phyloP scores from a whole-genome alignment of 2,329 filamentous ascomycete genomes.

The Pseudogymnoascus sp. region DNA sequence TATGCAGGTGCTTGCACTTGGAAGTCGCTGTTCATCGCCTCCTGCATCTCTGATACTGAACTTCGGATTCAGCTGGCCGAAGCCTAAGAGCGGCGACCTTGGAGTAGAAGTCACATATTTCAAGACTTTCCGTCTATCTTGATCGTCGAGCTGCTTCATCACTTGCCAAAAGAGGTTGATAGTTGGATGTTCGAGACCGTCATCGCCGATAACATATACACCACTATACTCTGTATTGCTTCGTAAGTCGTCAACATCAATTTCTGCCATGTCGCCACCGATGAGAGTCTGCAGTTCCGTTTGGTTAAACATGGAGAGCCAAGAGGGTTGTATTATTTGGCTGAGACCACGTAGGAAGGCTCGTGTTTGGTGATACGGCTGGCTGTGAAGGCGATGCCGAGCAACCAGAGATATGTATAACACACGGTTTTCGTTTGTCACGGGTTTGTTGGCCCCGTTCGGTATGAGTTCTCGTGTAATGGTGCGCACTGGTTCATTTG shows the following conservation, averaged over 20 bases:
- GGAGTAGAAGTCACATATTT: slow-evolving; percentile 96
- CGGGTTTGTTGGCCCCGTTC: slow-evolving; percentile 65
- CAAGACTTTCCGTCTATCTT: slow-evolving; percentile 73
- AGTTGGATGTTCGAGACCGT: slow-evolving; percentile 76
- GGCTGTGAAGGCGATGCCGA: slow-evolving; percentile 73
- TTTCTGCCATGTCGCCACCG: slow-evolving; percentile 75
- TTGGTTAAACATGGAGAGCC: slow-evolving; percentile 99
- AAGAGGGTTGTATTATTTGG: slow-evolving; percentile 80
- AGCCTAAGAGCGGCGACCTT: slow-evolving; percentile 80
- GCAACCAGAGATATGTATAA: slow-evolving; percentile 93
- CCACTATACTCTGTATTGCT: slow-evolving; percentile 81
- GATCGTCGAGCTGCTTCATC: slow-evolving; percentile 66
- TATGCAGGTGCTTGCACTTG: slow-evolving; percentile 92
- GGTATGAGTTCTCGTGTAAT: slow-evolving; percentile 68
- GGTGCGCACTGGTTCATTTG: slow-evolving; percentile 44
- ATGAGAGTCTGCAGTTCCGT: slow-evolving; percentile 88
- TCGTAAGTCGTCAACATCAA: slow-evolving; percentile 80
- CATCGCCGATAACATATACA: slow-evolving; percentile 82
- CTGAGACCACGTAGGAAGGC: slow-evolving; percentile 83
- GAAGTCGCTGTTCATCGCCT: slow-evolving; percentile 65
- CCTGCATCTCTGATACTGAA: slow-evolving; percentile 88
- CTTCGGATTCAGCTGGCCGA: slow-evolving; percentile 71
- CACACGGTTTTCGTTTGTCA: slow-evolving; percentile 86
- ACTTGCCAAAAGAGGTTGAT: slow-evolving; percentile 87
- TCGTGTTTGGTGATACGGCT: slow-evolving; percentile 72